Evolutionary conservation across 1,284 basidiomycete genomes (phyloP), one percentile per base, ranked within the genome.

Genomic region (Hortiboletus rubellus): DNA sequence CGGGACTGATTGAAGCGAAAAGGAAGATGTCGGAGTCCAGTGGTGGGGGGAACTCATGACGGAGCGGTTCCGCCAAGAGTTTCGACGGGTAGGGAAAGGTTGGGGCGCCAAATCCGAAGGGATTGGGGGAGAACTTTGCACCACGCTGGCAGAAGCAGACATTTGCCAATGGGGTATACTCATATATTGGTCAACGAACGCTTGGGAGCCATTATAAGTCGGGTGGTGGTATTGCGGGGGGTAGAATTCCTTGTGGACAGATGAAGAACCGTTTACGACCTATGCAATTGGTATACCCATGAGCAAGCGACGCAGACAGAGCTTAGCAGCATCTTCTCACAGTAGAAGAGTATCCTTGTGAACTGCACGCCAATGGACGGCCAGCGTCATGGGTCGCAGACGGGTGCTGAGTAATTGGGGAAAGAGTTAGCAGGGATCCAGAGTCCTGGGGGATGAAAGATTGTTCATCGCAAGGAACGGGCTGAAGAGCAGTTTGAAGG

Each of bases 261-360:
- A 7, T 1, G 12, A n/a, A 30, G 27, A 7, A 22, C 5, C 7
- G 2, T 47, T 27, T 7, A 8, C 9, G 8, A 7, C 17, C 63
- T 65, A 41, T 34, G 27, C 15, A 22, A 2, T 24, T 8, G 3
- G 9, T 7, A 37, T 15, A 10, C 8, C 37, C 22, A 12, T 65
- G 3, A 68, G 52, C 17, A 46, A 50, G 31, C 7, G n/a, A 30
- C 1, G 2, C 14, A 37, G 27, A 36, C 11, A 41, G 7, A 2
- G 10, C n/a, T 12, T 3, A 3, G 30, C n/a, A 6, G 7, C 1
- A 2, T 7, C 30, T 27, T 1, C 64, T 60, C 37, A 67, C 63
- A 17, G 1, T 0, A 24, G 31, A 27, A 1, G 41, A 12, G 27
- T 0, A 6, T 11, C 8, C 41, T 31, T 27, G 45, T 0, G 22